Evolutionary conservation across 257 asterid genomes (phyloP), one percentile per base, ranked within the genome.

Genomic region (Leonotis leonurus): DNA sequence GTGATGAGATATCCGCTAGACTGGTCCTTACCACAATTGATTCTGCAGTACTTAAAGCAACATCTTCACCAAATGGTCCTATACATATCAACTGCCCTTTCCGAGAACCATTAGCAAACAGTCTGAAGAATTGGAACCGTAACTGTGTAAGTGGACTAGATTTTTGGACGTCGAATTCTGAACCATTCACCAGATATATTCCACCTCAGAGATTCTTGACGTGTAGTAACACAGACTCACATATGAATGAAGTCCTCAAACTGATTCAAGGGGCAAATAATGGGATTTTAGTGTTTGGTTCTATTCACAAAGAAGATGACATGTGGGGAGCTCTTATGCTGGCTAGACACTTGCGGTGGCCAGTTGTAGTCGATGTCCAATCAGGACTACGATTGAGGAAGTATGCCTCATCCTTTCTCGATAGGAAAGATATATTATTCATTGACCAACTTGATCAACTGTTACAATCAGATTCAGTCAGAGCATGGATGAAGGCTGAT

Each of bases 291-390:
- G 73, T 93, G 60, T 68, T 93, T 46, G 99, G 96, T 17, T 80
- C 97, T 35, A 77, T 89, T 65, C 95, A 87, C 70, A 81, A 80
- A 44, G 95, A 83, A 68, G 97, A 93, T 70, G 99, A 93, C 54
- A 79, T 85, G 77, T 93, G 97, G 97, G 97, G 96, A 24, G 90
- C 96, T 60, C 92, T 93, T 73, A 72, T 93, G 64, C 78, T 93
- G 77, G 97, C 97, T 51, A 85, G 87, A 67, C 96, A 89, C 81
- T 80, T 93, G 64, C 50, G 20, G 59, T 93, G 99, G 99, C 99
- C 99, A 3, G 95, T 85, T 26, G 87, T 71, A 21, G 89, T 84
- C 41, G 96, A 85, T 69, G 78, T 89, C 71, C 80, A 87, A 56
- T 93, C 97, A 46, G 99, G 99, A 4, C 80, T 93, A 67, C 82